Conservation (phyloP, 2,329 filamentous ascomycete species). For the Fusarium cyanostomum region DNA sequence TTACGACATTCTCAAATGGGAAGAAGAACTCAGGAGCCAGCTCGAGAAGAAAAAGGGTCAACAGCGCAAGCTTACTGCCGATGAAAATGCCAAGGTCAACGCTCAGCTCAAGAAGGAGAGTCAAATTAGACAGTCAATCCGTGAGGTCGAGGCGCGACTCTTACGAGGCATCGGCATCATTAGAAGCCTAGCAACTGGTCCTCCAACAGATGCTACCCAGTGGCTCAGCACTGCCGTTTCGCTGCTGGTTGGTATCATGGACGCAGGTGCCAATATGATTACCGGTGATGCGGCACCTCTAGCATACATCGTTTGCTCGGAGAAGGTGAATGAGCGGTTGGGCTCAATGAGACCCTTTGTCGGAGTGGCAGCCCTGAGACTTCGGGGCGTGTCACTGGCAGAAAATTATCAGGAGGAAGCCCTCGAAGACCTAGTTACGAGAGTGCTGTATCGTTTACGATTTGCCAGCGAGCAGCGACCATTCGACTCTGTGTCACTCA, state of each 20-base stretch:
- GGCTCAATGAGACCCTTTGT: conserved; percentile 83
- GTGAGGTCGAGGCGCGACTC: conserved; percentile 74
- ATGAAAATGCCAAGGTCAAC: conserved; percentile 90
- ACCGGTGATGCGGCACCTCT: conserved; percentile 81
- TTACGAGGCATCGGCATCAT: conserved; percentile 88
- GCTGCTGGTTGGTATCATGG: conserved; percentile 76
- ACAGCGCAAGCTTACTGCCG: conserved; percentile 87
- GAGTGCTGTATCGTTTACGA: conserved; percentile 88
- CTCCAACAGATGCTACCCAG: conserved; percentile 85
- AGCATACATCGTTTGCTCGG: conserved; percentile 82
- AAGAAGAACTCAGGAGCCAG: conserved; percentile 87
- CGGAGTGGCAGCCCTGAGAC: conserved; percentile 85
- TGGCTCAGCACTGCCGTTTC: conserved; percentile 89
- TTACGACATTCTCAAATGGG: conserved; percentile 97
- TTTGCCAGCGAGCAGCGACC: conserved; percentile 94
- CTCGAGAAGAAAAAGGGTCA: conserved; percentile 93
- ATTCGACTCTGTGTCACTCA: conserved; percentile 86
- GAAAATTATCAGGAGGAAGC: conserved; percentile 79
- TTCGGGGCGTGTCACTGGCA: conserved; percentile 78
- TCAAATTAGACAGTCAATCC: conserved; percentile 78
- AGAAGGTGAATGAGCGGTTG: conserved; percentile 77
- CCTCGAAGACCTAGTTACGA: conserved; percentile 84
- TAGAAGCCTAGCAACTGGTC: conserved; percentile 80
- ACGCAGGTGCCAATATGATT: conserved; percentile 82
- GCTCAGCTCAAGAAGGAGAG: conserved; percentile 90